Evolutionary conservation across 2,329 filamentous ascomycete species (phyloP), one percentile per base, ranked within the genome.

Genomic region (Phoma sp.): DNA sequence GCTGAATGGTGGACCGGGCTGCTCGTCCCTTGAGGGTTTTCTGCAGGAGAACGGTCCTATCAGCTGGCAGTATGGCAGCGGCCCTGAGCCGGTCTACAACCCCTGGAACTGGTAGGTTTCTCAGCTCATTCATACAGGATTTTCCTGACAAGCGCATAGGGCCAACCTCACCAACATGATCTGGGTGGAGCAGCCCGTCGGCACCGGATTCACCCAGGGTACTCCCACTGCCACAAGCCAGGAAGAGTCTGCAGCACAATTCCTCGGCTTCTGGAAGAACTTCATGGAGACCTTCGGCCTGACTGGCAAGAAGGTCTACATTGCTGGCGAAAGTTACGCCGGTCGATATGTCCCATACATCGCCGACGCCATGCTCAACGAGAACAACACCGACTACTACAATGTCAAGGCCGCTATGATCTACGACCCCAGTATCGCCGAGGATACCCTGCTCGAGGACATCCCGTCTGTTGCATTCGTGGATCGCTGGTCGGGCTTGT

Each of bases 191-290:
- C 87, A 90, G 68, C 86, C 85, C 1, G 78, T 83, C 10, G 81
- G 82, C 27, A 89, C 88, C 0, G 89, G 89, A 11, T 93, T 89
- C 70, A 83, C 86, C 0, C 81, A 84, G 30, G 89, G 89, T 11
- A 83, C 75, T 0, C 79, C 85, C 3, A 89, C 82, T 0, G 88
- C 88, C 8, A 85, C 79, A 4, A 83, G 82, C 62, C 86, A 91
- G 60, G 82, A 85, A 27, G 88, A 91, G 60, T 80, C 89, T 1
- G 88, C 88, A 0, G 73, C 77, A n/a, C 83, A 93, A 61, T 91
- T 93, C 70, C 78, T 89, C 13, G 88, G 88, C 44, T 95, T 91
- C 76, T 92, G 86, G 81, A 87, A 88, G 76, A 91, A 91, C 75
- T 92, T 91, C 63, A 76, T 91, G 53, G 79, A 89, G 30, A 86